Base-by-base conservation (phyloP, 208 protist species). In the Trypanosomatidae sp. region DNA sequence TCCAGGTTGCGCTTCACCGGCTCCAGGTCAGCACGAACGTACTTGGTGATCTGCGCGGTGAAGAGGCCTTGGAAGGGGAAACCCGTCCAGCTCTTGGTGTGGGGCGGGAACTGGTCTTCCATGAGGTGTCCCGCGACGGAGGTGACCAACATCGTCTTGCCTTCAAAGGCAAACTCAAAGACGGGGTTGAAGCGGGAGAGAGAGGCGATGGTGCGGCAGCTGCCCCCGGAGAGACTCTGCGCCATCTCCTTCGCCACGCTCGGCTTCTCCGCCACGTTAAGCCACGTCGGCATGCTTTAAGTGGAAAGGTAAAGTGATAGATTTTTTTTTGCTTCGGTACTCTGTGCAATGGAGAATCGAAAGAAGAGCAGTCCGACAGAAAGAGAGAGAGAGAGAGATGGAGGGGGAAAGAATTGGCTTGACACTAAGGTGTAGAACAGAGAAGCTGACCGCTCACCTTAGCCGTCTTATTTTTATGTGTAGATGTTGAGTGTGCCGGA, bases 41-140 rank as follows among this genome's bases (percentile, higher is more conserved):
- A 77, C 73, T 95, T 96, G n/a, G 80, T 81, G 52, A 98, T 87
- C 36, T 68, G 73, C 10, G 84, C 89, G 30, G 87, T 86, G 80
- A 99, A 99, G 33, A 99, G 87, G 2, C 82, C 87, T 1, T 81
- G 58, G 8, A 98, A 93, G 39, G 98, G 95, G 74, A 82, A 97
- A 30, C 43, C 68, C 12, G 79, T 3, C 98, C 98, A 99, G 52
- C 76, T 90, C 46, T 83, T 87, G 36, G 95, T 93, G 50, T 87
- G 25, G 12, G 73, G 72, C 1, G 84, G 83, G 75, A 99, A 98
- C 68, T 99, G 92, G 9, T 90, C 73, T 44, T 95, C 91, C 91
- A 99, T 98, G 17, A 99, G 66, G 82, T 99, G 99, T 3, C 98
- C 99, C 1, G 84, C 77, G 7, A 99, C 99, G 25, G 98, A 99